Percentiles rank a stretch among this genome's conserved stretches.
These are phyloP conservation scores for Tylopilus vinaceipallidus DNA, from an alignment of 768 basidiomycete genomes.

Conservation along the genomic window DNA sequence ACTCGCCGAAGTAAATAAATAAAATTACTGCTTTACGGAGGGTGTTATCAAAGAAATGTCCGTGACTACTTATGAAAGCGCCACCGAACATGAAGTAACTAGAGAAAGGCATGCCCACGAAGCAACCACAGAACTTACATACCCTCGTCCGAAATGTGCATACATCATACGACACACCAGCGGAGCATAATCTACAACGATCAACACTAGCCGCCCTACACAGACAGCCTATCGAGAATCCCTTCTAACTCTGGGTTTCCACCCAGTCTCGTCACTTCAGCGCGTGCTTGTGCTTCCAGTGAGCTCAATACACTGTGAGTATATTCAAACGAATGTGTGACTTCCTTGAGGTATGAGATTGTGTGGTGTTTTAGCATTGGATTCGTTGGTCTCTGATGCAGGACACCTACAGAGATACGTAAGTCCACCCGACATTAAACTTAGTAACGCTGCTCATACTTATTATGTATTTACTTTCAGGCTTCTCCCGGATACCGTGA, in stretches of 20 bases:
- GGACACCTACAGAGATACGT: conserved; percentile 57
- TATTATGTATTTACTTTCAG: conserved; percentile 74
- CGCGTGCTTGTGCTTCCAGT: conserved; percentile 64
- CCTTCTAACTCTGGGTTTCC: conserved; percentile 66
- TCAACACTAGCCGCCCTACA: background rate
- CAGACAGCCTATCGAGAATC: conserved; percentile 53
- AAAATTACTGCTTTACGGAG: too few relatives aligned
- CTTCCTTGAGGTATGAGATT: conserved; percentile 72
- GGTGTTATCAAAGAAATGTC: background rate
- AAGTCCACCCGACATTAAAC: background rate
- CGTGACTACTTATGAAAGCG: background rate
- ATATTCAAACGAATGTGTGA: conserved; percentile 86
- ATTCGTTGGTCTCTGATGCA: conserved; percentile 83
- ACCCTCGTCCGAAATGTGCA: too few relatives aligned
- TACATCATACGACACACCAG: background rate
- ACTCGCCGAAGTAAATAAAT: background rate
- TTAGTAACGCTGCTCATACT: conserved; percentile 53
- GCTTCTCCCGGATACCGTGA: conserved; percentile 80
- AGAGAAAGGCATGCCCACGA: too few relatives aligned
- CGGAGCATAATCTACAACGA: too few relatives aligned
- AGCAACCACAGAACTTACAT: too few relatives aligned
- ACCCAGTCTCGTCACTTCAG: conserved; percentile 71
- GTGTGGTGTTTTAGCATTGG: conserved; percentile 78
- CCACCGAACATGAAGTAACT: background rate
- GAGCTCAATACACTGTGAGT: conserved; percentile 66